phyloP scores from a whole-genome alignment of 805 yeast species.

The Diddensiella transvaalensis region DNA sequence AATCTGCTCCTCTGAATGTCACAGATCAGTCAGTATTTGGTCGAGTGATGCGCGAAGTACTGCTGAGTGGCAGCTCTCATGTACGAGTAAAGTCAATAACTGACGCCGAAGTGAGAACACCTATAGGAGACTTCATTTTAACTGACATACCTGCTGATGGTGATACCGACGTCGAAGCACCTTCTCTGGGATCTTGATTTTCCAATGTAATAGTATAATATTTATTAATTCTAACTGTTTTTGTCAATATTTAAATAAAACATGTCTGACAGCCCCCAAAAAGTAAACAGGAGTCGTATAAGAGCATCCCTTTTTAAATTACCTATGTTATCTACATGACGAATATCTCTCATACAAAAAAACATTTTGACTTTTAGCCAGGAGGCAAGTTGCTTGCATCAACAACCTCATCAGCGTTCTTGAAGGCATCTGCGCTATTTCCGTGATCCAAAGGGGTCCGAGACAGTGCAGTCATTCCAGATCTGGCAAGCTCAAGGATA shows the following conservation, averaged over 20 bases:
- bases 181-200: neutral
- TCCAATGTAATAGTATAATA: neutral
- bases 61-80: conserved; percentile 39
- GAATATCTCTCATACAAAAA: no score
- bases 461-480: conserved; percentile 98
- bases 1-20: conserved; percentile 43
- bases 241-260: neutral
- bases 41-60: conserved; percentile 41
- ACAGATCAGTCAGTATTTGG: conserved; percentile 41
- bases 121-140: conserved; percentile 34
- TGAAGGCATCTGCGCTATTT: conserved; percentile 42
- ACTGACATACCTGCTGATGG: conserved; percentile 24
- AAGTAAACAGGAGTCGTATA: no score
- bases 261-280: no score
- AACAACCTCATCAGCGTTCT: conserved; percentile 62
- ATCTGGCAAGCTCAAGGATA: conserved; percentile 90
- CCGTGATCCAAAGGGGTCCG: conserved; percentile 78
- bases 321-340: neutral
- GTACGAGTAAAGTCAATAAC: conserved; percentile 38
- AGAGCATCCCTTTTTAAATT: no score
- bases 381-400: conserved; percentile 93
- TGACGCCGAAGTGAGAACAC: conserved; percentile 34
- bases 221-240: neutral
- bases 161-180: conserved; percentile 17
- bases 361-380: conserved; percentile 49